Conservation (phyloP, 2,329 filamentous ascomycete genomes). For the Fusarium bulbicola region DNA sequence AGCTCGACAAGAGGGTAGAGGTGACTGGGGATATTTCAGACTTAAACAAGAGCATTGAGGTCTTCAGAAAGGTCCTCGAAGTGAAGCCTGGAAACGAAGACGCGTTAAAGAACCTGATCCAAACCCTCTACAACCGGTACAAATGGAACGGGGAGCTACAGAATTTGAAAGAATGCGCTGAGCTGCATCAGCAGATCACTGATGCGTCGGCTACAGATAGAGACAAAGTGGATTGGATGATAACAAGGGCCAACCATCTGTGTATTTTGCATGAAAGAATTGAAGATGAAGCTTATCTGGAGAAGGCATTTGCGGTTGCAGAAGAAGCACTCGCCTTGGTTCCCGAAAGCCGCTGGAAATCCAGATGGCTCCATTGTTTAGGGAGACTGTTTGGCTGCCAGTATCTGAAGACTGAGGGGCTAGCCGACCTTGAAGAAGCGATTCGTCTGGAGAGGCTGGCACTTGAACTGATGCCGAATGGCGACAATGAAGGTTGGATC, state of each 20-base stretch:
- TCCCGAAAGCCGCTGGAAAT: neutral
- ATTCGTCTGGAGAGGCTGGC: neutral
- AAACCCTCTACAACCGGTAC: neutral
- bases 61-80: neutral
- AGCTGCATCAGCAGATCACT: neutral
- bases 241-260: neutral
- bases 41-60: neutral
- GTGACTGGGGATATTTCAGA: fast-evolving
- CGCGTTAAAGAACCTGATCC: neutral
- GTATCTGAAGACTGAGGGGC: neutral
- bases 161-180: neutral
- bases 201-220: neutral
- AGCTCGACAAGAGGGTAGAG: neutral
- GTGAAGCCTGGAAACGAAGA: neutral
- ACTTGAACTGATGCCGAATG: neutral
- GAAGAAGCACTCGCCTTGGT: neutral
- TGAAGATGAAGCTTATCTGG: neutral
- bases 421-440: neutral
- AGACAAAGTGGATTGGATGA: neutral
- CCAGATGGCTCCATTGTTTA: neutral
- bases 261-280: neutral
- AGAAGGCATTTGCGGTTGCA: neutral
- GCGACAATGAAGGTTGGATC: neutral
- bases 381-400: neutral
- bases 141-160: neutral